Base-by-base conservation (phyloP, 2,329 filamentous ascomycete species). In the Arthrobotrys pseudoclavata region DNA sequence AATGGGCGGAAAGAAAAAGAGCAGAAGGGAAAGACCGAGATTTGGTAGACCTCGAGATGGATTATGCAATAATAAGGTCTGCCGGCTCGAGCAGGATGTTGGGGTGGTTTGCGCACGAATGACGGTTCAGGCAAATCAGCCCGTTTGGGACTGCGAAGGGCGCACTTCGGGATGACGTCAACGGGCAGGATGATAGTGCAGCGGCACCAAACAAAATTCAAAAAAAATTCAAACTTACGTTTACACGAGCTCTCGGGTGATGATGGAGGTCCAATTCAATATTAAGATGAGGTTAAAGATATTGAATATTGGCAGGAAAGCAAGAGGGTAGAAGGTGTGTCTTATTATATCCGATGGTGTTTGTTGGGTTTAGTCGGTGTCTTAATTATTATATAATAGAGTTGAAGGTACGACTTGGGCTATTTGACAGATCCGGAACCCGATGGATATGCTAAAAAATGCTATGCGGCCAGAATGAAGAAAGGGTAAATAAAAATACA, bases 381-480 rank as follows among this genome's bases (percentile, higher is more conserved):
- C 47, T 37, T 55, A 15, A n/a, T n/a, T n/a, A n/a, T n/a, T n/a
- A 12, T 50, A 50, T 24, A 63, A 69, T 76, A 76, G 40, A 42
- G 64, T 69, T 69, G 55, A 18, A 50, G 34, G 26, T 34, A 63
- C 34, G 57, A 29, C 18, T 55, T 26, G 40, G 64, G 57, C 26
- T 12, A 37, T 45, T 55, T 45, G 67, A 71, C 74, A 77, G 74
- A 77, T 77, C 61, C 67, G 67, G 74, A 71, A 68, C 55, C 52
- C 60, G 60, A 66, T 61, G 40, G 63, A 67, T 53, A n/a, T 40
- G 53, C 53, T 40, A 26, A 40, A 42, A 60, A 37, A 37, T 37
- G 6, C 15, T 57, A 57, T 57, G 26, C 26, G 26, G 50, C 50
- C 31, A 40, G 31, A 37, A 22, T 20, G 2, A 40, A 37, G 29